Base-by-base conservation (phyloP, 2,329 filamentous ascomycete species). In the Trichocomaceae sp. region DNA sequence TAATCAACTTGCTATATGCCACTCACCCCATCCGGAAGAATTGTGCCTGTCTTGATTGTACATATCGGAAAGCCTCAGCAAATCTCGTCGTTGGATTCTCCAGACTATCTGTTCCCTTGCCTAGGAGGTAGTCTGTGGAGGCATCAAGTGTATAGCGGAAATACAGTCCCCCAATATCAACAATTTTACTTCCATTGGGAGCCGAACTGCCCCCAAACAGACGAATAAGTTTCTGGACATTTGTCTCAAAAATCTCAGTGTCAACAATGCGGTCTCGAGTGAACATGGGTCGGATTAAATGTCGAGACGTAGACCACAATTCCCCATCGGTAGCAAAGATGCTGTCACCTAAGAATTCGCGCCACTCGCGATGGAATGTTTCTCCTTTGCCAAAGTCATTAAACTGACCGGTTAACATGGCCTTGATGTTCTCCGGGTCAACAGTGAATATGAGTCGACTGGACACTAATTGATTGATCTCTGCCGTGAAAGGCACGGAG, bases 251-350 rank as follows among this genome's bases (percentile, higher is more conserved):
- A 57, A 83, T 86, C 54, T 87, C 78, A 57, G 93, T 73, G 67
- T 96, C 89, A 55, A 87, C 87, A 19, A 96, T 83, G 10, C 90
- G 85, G 65, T 95, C 88, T 61, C 87, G 86, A 64, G 88, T 83
- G 70, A 96, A 96, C 72, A 95, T 90, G 0, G 91, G 91, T 2
- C 90, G 79, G 58, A 96, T 85, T 52, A 96, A 78, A 63, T 91
- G 86, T n/a, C 92, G 82, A 51, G 86, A 90, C 56, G 80, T 78
- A 61, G 92, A 88, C 91, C 91, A 96, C 47, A 80, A 71, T 29
- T 84, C 77, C 2, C 87, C 86, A 66, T 96, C 91, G 0, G 89
- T 95, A 7, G 84, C 85, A 70, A 88, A 90, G 75, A 85, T 86
- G 73, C 83, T 83, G 65, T 91, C 83, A 1, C 63, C 63, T 7